A percentile compares a stretch with the other conserved stretches of the same genome.
Conservation (phyloP, 176 grass and related monocot species). For the Triticum timopheevii region DNA sequence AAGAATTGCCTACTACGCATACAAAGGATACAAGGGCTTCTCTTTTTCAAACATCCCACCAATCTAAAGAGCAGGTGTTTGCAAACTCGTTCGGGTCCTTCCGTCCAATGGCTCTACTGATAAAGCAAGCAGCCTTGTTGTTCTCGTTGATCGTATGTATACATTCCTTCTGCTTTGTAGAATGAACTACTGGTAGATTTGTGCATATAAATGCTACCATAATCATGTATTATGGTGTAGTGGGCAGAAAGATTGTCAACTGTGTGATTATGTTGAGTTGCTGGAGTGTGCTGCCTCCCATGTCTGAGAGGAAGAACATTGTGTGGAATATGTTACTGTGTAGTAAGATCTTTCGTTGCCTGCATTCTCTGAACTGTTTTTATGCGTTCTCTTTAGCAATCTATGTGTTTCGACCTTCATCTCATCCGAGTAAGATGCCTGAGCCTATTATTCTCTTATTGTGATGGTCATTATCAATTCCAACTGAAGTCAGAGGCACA, state of each 20-base stretch:
- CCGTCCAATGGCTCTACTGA: neutral
- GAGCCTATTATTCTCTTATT: too few relatives aligned
- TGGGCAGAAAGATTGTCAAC: constrained; percentile 16
- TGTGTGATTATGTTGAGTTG: constrained; percentile 1
- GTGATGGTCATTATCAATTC: too few relatives aligned
- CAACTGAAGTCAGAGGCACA: too few relatives aligned
- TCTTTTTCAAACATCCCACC: constrained; percentile 89
- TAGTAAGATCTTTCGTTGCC: too few relatives aligned
- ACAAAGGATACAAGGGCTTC: constrained; percentile 94
- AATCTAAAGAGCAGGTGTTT: constrained; percentile 40
- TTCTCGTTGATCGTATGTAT: neutral
- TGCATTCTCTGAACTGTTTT: too few relatives aligned
- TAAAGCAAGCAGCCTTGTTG: constrained; percentile 5
- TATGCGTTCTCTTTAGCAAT: neutral
- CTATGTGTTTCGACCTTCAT: neutral
- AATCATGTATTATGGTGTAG: constrained; percentile 18
- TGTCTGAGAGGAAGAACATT: neutral
- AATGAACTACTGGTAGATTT: constrained; percentile 20
- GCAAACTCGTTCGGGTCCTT: neutral
- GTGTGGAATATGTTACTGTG: neutral
- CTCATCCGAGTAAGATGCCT: too few relatives aligned
- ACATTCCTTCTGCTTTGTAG: neutral
- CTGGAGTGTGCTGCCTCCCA: neutral
- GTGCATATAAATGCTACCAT: constrained; percentile 54
- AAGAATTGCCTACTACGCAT: constrained; percentile 91